Evolutionary conservation across 768 basidiomycete genomes (phyloP).

Genomic region (Rickenella mellea): DNA sequence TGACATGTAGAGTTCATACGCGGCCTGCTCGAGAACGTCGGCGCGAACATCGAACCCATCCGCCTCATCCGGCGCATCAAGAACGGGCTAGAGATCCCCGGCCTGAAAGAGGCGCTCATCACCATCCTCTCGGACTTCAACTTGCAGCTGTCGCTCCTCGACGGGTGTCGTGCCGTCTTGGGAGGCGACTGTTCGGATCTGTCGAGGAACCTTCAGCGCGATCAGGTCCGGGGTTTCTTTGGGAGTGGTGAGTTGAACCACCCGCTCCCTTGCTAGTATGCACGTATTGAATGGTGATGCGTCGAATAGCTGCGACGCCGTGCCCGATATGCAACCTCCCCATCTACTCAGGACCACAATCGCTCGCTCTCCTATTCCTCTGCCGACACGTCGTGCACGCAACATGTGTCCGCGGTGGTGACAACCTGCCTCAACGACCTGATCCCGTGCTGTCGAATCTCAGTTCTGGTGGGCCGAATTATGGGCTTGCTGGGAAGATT

Average conservation of each 20-base stretch:
- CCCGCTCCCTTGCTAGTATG: neutral
- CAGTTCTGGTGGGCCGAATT: slow-evolving; percentile 24
- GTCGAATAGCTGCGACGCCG: slow-evolving; percentile 41
- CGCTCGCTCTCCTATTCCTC: slow-evolving; percentile 66
- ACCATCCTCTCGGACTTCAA: slow-evolving; percentile 97
- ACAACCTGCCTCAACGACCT: slow-evolving; percentile 50
- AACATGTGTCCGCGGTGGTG: slow-evolving; percentile 58
- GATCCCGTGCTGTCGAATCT: slow-evolving; percentile 44
- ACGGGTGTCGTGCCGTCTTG: slow-evolving; percentile 85
- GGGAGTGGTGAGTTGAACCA: slow-evolving; percentile 48
- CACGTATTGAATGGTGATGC: neutral
- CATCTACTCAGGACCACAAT: slow-evolving; percentile 47
- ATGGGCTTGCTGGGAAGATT: slow-evolving; percentile 60
- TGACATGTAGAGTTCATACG: slow-evolving; percentile 73
- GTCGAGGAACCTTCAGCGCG: slow-evolving; percentile 54
- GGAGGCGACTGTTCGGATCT: slow-evolving; percentile 74
- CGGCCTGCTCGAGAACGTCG: slow-evolving; percentile 90
- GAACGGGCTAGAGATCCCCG: slow-evolving; percentile 94
- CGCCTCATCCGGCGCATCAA: slow-evolving; percentile 89
- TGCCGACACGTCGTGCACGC: slow-evolving; percentile 87
- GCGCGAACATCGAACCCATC: slow-evolving; percentile 92
- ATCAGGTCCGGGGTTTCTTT: slow-evolving; percentile 76
- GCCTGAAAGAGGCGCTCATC: slow-evolving; percentile 86
- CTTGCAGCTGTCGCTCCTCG: slow-evolving; percentile 83
- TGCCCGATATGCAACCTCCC: slow-evolving; percentile 63